Percentiles rank a stretch among this genome's conserved stretches.
Evolutionary conservation across 805 yeast species (phyloP).

Genomic region (Pichia scutulata): DNA sequence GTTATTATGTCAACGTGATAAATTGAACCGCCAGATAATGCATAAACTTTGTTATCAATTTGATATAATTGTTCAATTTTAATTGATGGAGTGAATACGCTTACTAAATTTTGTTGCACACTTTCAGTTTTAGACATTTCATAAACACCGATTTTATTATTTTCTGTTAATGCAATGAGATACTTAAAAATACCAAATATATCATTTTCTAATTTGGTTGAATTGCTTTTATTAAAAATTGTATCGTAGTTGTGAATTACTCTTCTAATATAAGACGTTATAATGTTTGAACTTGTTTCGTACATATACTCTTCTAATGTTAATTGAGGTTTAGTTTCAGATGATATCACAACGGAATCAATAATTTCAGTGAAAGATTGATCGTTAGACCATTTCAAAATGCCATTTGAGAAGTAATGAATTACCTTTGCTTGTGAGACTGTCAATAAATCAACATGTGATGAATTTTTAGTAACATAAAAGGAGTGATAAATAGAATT

Average conservation of each 20-base stretch:
- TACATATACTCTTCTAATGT: constrained; percentile 23
- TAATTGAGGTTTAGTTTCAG: constrained; percentile 13
- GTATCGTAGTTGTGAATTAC: constrained; percentile 22
- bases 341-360: constrained; percentile 28
- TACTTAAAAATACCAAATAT: constrained; percentile 42
- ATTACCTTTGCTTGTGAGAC: constrained; percentile 12
- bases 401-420: constrained; percentile 19
- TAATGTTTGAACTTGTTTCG: constrained; percentile 24
- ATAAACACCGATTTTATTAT: constrained; percentile 37
- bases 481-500: constrained; percentile 13
- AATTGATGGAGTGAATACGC: background rate
- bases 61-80: constrained; percentile 8
- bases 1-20: background rate
- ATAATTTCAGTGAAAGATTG: constrained; percentile 33
- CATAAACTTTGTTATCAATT: constrained; percentile 7
- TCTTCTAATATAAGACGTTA: constrained; percentile 29
- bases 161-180: constrained; percentile 33
- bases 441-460: constrained; percentile 10
- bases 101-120: background rate
- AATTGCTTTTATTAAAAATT: constrained; percentile 12
- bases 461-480: constrained; percentile 5
- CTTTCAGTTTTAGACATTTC: constrained; percentile 29
- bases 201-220: constrained; percentile 12
- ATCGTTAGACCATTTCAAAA: constrained; percentile 35
- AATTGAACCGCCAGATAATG: background rate